Evolutionary conservation across 768 basidiomycete genomes (phyloP), one percentile per base, ranked within the genome.

Genomic region (Boletus reticulatus): DNA sequence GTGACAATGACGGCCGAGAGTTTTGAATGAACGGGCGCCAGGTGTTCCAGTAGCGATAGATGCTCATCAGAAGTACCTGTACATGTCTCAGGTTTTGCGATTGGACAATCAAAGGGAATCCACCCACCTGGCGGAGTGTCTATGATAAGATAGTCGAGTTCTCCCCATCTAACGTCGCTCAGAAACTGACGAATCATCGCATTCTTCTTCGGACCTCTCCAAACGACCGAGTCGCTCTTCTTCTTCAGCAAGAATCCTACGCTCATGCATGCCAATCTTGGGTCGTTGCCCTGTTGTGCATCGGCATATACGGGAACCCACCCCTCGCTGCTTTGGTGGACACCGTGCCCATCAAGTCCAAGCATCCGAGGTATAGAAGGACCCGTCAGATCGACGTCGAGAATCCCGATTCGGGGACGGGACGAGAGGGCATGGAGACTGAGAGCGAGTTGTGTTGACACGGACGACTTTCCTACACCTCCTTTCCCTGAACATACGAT

Each of bases 251-350:
- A 75, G 72, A 98, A 98, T 3, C 94, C 97, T 10, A 98, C 94
- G 67, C 91, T 94, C 97, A 99, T 99, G 71, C 92, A 94, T 13
- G 87, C 88, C 55, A 99, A 70, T 62, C 94, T 76, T 27, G 84
- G 84, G 43, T 78, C 78, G 20, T 79, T 69, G 16, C 85, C 88
- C 11, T 65, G 57, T 4, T 52, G 56, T 1, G 67, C 57, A 72
- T 99, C 96, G 3, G 92, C 93, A 67, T 94, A 98, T 4, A 98
- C 96, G 1, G 97, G 97, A 2, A 98, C 94, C 97, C 97, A 98
- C 10, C 96, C 97, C 63, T 87, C 88, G 54, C 88, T 93, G 66
- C 92, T 94, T 69, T 97, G 94, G 67, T 97, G 92, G 32, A 97
- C 93, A 1, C 84, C 84, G 53, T 88, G 84, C 1, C 87, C 88